Base-by-base conservation (phyloP, 805 yeast species). In the Candida anglica region DNA sequence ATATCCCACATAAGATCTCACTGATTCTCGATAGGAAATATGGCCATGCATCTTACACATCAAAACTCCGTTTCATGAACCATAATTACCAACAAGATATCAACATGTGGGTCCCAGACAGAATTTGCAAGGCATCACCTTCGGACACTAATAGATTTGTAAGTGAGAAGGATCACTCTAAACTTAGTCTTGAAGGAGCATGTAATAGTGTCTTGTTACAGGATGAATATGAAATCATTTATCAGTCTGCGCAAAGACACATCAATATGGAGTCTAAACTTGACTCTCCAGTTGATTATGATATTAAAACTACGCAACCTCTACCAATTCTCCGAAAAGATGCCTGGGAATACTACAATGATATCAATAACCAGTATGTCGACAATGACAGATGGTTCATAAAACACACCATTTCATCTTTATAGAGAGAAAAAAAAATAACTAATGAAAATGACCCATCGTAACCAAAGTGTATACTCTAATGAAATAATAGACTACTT, bases 51-150 rank as follows among this genome's bases (percentile, higher is more conserved):
- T 54, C 61, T 3, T 55, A 42, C 41, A 56, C 60, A 21, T 44
- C 58, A n/a, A 54, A 55, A 32, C 31, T 26, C 31, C 40, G 44
- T 28, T 61, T 56, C 40, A 32, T 44, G 14, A 46, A 53, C 27
- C 61, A 64, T 41, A 62, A 65, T 33, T 70, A 56, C 44, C 72
- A 66, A 39, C 34, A 43, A n/a, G 73, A 69, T 37, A 54, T 71
- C 32, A 53, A 56, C 15, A 42, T 71, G 22, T 72, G 77, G 77
- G 73, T 72, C 3, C 63, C 71, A 4, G 67, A 70, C 42, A 46
- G 52, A 16, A 43, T 63, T 6, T 71, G 76, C 47, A 45, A 48
- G 24, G 29, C 36, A 5, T 34, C 54, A 1, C 71, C 71, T n/a
- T 16, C 27, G 37, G 11, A 13, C 10, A 11, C 18, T n/a, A 16